These are phyloP conservation scores for Talaromyces trachyspermus DNA, from an alignment of 495 filamentous ascomycete genomes.

Conservation along the genomic window DNA sequence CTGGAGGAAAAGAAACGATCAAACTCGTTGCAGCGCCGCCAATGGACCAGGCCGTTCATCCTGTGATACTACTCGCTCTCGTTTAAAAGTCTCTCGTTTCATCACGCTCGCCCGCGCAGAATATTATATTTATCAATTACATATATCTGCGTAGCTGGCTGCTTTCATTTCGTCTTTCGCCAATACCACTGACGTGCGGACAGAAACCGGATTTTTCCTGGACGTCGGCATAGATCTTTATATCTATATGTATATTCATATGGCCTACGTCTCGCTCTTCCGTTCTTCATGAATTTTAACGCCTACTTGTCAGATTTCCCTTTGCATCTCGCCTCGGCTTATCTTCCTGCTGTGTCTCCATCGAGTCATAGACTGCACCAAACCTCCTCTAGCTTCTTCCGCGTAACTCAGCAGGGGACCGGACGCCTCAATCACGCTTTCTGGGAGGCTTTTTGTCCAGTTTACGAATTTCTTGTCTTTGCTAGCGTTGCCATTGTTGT, in stretches of 20 bases:
- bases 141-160: too few species aligned
- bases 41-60: too few species aligned
- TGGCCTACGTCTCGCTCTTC: not conserved
- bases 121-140: too few species aligned
- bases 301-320: not conserved
- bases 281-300: not conserved
- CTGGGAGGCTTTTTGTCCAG: slow-evolving; percentile 5
- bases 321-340: not conserved
- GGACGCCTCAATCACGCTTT: slow-evolving; percentile 4
- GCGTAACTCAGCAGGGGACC: slow-evolving; percentile 1
- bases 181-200: too few species aligned
- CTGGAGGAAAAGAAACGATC: too few species aligned
- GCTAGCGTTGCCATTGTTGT: too few species aligned
- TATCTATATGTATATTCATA: not conserved
- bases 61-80: too few species aligned
- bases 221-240: not conserved
- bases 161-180: too few species aligned
- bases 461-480: slow-evolving; percentile 2
- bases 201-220: not conserved
- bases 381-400: not conserved
- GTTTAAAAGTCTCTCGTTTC: too few species aligned
- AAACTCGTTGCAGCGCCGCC: too few species aligned
- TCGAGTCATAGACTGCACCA: not conserved
- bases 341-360: slow-evolving; percentile 6
- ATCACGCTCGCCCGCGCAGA: too few species aligned